Conservation (phyloP, 805 yeast species). For the Metschnikowia lachancei region DNA sequence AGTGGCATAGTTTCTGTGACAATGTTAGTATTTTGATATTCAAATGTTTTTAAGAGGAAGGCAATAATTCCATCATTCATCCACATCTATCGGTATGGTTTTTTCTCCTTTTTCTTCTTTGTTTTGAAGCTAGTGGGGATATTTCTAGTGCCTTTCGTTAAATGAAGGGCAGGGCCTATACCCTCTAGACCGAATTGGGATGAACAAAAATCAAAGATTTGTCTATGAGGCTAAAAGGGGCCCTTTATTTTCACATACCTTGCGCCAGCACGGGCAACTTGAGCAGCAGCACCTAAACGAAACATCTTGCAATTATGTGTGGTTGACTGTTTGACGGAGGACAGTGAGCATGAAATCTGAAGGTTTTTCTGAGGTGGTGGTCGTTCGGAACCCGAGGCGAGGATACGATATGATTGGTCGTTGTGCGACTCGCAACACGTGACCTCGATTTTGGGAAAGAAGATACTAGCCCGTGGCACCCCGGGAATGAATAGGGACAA, state of each 20-base stretch:
- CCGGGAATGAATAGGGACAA: not conserved
- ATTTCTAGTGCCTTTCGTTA: not conserved
- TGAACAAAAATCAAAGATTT: not conserved
- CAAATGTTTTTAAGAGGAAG: not conserved
- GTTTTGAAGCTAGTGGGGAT: not conserved
- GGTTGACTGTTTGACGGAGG: conserved; percentile 6
- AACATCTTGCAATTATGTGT: conserved; percentile 39
- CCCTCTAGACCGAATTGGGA: not conserved
- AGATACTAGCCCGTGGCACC: not conserved
- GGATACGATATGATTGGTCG: conserved; percentile 19
- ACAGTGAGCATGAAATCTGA: conserved; percentile 7
- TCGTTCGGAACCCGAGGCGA: conserved; percentile 23
- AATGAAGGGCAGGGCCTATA: not conserved
- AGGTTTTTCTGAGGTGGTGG: conserved; percentile 20
- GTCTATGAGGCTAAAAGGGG: not conserved
- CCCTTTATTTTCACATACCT: conserved; percentile 42
- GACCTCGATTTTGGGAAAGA: conserved; percentile 3
- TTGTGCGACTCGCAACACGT: conserved; percentile 13
- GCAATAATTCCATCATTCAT: too few relatives aligned
- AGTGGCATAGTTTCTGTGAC: conserved; percentile 86
- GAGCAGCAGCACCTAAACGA: conserved; percentile 53
- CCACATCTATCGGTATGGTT: too few relatives aligned
- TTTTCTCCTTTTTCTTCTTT: not conserved
- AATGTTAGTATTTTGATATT: conserved; percentile 24
- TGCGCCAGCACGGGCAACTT: conserved; percentile 49